phyloP scores from a whole-genome alignment of 306 rosid genomes.

The Rosa chinensis region DNA sequence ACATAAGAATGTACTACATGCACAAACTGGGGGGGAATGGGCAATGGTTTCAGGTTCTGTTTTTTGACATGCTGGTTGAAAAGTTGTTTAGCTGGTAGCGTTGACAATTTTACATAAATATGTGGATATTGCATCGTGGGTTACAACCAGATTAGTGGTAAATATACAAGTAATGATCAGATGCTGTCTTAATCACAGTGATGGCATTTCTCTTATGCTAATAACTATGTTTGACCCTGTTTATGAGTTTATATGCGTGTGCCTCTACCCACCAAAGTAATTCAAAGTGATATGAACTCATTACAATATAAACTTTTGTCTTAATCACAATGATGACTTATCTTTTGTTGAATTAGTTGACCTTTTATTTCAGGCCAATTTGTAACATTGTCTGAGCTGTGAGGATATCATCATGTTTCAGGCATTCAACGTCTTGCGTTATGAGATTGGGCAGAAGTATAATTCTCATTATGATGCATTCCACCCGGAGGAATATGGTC shows the following conservation, averaged over 20 bases:
- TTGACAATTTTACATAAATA: background rate
- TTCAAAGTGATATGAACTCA: background rate
- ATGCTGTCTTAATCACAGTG: background rate
- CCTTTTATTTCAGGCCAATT: slow-evolving; percentile 43
- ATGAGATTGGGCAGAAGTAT: slow-evolving; percentile 80
- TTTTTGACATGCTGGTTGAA: background rate
- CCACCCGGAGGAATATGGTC: slow-evolving; percentile 58
- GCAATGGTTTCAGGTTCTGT: background rate
- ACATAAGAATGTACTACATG: background rate
- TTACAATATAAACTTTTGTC: background rate
- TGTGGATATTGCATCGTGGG: background rate
- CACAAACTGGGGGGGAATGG: background rate
- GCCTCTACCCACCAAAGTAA: background rate
- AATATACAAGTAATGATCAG: slow-evolving; percentile 3
- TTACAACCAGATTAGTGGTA: background rate
- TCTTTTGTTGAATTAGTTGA: slow-evolving; percentile 38
- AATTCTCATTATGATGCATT: slow-evolving; percentile 72
- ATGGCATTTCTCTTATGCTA: background rate
- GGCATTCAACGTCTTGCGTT: slow-evolving; percentile 83
- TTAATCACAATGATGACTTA: background rate
- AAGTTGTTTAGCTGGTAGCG: background rate
- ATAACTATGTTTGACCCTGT: slow-evolving; percentile 2
- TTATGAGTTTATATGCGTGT: background rate
- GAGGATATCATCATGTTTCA: slow-evolving; percentile 61
- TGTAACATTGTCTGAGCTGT: slow-evolving; percentile 39